Conservation (phyloP, 2,329 filamentous ascomycete genomes). For the Helminthosporium solani region DNA sequence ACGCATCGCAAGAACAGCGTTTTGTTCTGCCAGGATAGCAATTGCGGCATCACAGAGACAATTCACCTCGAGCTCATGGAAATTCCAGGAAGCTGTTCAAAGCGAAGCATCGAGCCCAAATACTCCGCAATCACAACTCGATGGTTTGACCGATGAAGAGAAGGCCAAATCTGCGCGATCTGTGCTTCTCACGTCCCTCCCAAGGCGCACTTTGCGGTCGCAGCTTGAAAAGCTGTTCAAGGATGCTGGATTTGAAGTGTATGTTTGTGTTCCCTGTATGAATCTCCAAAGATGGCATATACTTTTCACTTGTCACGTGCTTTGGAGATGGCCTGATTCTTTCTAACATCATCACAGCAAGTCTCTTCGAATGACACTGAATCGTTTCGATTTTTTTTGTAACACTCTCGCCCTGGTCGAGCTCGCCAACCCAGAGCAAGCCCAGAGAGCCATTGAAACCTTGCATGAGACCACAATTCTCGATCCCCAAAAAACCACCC, state of each 20-base stretch:
- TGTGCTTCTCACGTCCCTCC: conserved; percentile 14
- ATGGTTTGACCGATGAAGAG: not conserved
- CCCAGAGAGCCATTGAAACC: conserved; percentile 9
- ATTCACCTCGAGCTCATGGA: conserved; percentile 13
- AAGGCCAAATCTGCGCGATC: conserved; percentile 8
- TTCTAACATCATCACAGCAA: conserved; percentile 12
- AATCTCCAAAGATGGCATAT: too few species aligned
- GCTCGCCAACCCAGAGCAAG: conserved; percentile 19
- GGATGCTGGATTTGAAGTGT: conserved; percentile 20
- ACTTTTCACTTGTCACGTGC: conserved; percentile 5
- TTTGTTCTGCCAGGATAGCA: conserved; percentile 11
- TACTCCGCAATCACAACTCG: not conserved
- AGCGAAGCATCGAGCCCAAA: not conserved
- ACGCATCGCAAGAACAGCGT: conserved; percentile 12
- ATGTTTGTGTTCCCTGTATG: conserved; percentile 8
- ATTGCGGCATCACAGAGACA: conserved; percentile 10
- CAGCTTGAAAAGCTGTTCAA: conserved; percentile 17
- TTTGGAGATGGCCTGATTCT: not conserved
- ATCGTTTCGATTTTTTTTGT: conserved; percentile 22
- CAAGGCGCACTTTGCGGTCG: conserved; percentile 7
- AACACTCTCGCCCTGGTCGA: conserved; percentile 17
- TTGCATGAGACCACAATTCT: conserved; percentile 6
- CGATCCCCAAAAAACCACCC: not conserved
- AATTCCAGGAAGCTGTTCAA: conserved; percentile 8
- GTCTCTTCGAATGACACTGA: conserved; percentile 16